These are phyloP conservation scores for Magnolia changhungtana DNA, from an alignment of 164 flowering plant genomes.

Conservation along the genomic window DNA sequence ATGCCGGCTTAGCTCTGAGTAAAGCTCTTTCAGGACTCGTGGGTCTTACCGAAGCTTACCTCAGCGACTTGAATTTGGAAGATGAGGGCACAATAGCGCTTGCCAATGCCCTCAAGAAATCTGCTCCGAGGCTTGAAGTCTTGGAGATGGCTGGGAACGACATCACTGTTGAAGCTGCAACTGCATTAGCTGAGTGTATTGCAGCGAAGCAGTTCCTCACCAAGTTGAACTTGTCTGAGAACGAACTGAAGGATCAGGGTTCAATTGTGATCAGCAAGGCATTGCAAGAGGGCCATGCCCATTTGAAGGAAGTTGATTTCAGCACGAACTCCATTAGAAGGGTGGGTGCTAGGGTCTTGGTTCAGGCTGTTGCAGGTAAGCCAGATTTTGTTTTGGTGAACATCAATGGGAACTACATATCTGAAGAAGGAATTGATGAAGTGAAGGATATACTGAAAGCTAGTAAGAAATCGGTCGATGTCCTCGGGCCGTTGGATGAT, in stretches of 20 bases:
- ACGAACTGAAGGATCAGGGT: slow-evolving; percentile 81
- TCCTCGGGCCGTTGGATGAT: slow-evolving; percentile 79
- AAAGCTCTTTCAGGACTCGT: slow-evolving; percentile 42
- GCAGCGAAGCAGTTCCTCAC: slow-evolving; percentile 41
- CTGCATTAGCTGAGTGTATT: slow-evolving; percentile 56
- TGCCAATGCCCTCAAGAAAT: slow-evolving; percentile 50
- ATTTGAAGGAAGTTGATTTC: slow-evolving; percentile 66
- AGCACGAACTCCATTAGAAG: slow-evolving; percentile 53
- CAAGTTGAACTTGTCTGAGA: slow-evolving; percentile 69
- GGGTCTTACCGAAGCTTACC: slow-evolving; percentile 50
- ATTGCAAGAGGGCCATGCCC: slow-evolving; percentile 40
- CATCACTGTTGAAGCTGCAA: slow-evolving; percentile 57
- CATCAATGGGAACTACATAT: slow-evolving; percentile 68
- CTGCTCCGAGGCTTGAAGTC: slow-evolving; percentile 56
- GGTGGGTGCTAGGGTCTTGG: slow-evolving; percentile 69
- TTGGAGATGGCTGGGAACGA: slow-evolving; percentile 90
- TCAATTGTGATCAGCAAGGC: slow-evolving; percentile 51
- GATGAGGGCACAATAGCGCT: slow-evolving; percentile 70
- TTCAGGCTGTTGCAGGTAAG: slow-evolving; percentile 46
- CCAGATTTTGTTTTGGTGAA: slow-evolving; percentile 59
- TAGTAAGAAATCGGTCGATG: slow-evolving; percentile 38
- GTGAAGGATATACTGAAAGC: slow-evolving; percentile 51
- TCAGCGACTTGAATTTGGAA: slow-evolving; percentile 81
- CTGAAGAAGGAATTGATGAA: slow-evolving; percentile 89
- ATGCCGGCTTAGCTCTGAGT: slow-evolving; percentile 59